These are phyloP conservation scores for Fusarium sp. DNA, from an alignment of 2,329 filamentous ascomycete species.

Conservation along the genomic window DNA sequence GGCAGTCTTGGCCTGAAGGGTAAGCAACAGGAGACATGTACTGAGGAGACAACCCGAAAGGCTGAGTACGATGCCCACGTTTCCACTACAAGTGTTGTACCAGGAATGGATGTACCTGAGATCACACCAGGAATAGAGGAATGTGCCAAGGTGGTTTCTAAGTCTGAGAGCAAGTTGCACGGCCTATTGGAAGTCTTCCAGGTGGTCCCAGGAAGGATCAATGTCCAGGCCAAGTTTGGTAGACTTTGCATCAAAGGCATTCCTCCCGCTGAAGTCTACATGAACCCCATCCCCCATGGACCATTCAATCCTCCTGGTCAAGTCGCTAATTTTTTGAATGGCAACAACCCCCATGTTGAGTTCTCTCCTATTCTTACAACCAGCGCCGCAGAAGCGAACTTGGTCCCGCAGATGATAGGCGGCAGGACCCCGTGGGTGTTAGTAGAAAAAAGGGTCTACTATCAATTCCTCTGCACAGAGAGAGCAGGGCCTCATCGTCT, in stretches of 20 bases:
- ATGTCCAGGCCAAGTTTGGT: slow-evolving; percentile 47
- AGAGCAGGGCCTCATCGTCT: slow-evolving; percentile 16
- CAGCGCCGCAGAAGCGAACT: slow-evolving; percentile 44
- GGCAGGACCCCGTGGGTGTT: slow-evolving; percentile 40
- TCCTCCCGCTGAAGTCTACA: slow-evolving; percentile 33
- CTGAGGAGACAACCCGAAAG: not conserved
- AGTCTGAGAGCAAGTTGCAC: slow-evolving; percentile 22
- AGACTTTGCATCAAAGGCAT: slow-evolving; percentile 47
- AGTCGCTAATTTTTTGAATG: slow-evolving; percentile 23
- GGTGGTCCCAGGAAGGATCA: slow-evolving; percentile 43
- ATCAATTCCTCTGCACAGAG: slow-evolving; percentile 46
- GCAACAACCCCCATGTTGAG: slow-evolving; percentile 20
- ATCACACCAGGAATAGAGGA: not conserved
- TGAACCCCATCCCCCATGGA: slow-evolving; percentile 18
- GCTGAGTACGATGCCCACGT: not conserved
- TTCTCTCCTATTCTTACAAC: slow-evolving; percentile 50
- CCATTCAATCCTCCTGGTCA: slow-evolving; percentile 31
- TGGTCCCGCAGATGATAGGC: slow-evolving; percentile 26
- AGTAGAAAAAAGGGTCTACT: slow-evolving; percentile 38
- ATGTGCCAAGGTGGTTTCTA: slow-evolving; percentile 15
- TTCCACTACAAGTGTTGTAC: slow-evolving; percentile 6
- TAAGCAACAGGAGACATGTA: not conserved
- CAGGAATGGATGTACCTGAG: slow-evolving; percentile 17
- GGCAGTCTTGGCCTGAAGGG: no score
- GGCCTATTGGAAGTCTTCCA: slow-evolving; percentile 39